A percentile compares a stretch with the other conserved stretches of the same genome.
phyloP scores from a whole-genome alignment of 78 protist species.

The Diacronema lutheri region DNA sequence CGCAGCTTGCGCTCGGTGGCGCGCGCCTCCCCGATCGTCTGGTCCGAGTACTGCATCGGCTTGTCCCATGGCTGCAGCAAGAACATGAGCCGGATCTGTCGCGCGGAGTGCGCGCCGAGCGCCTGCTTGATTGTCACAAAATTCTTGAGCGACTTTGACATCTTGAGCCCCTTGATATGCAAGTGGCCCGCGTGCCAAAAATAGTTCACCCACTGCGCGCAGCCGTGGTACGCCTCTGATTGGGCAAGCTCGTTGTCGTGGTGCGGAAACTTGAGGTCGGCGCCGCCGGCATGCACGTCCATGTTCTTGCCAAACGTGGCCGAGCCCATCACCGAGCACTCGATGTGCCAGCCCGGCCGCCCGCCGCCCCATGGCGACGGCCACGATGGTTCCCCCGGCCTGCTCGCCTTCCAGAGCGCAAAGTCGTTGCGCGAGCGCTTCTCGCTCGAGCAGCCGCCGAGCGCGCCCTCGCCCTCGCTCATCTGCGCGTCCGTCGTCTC shows the following conservation, averaged over 20 bases:
- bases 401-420: slow-evolving; percentile 71
- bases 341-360: slow-evolving; percentile 99
- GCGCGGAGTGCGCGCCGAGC: slow-evolving; percentile 16
- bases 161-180: slow-evolving; percentile 87
- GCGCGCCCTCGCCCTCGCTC: slow-evolving; percentile 48
- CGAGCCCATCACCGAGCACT: slow-evolving; percentile 96
- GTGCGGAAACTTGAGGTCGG: slow-evolving; percentile 97
- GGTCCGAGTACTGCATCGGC: slow-evolving; percentile 17
- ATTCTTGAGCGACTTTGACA: slow-evolving; percentile 97
- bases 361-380: slow-evolving; percentile 95
- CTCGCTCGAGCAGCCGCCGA: slow-evolving; percentile 3
- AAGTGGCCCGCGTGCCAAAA: slow-evolving; percentile 72
- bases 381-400: slow-evolving; percentile 67
- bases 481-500: not conserved
- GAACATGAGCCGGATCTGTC: slow-evolving; percentile 39
- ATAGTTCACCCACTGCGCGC: slow-evolving; percentile 42
- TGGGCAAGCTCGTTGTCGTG: slow-evolving; percentile 96
- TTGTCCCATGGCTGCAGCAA: not conserved
- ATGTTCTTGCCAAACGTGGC: slow-evolving; percentile 28
- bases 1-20: slow-evolving; percentile 60
- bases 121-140: slow-evolving; percentile 92
- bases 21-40: slow-evolving; percentile 69
- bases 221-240: slow-evolving; percentile 8
- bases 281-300: slow-evolving; percentile 95
- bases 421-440: slow-evolving; percentile 47